Evolutionary conservation across 169 alveolate genomes (phyloP).

Genomic region (Amoebophrya sp.): DNA sequence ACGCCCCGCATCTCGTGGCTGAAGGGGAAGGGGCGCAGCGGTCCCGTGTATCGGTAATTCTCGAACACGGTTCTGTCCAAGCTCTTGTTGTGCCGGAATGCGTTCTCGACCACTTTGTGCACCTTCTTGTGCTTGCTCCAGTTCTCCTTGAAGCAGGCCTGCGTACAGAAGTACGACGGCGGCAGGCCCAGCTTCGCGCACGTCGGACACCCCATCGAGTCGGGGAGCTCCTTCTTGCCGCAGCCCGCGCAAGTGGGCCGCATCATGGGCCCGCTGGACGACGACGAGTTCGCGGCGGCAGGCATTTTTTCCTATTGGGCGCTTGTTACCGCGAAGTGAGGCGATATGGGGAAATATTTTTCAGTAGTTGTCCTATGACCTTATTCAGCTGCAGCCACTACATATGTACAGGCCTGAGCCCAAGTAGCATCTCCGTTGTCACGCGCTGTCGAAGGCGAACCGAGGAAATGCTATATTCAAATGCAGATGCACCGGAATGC

Average conservation of each 20-base stretch:
- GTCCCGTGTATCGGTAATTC: background rate
- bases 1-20: background rate
- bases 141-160: slow-evolving; percentile 79
- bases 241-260: slow-evolving; percentile 12
- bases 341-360: background rate
- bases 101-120: slow-evolving; percentile 52
- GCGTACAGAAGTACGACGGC: slow-evolving; percentile 67
- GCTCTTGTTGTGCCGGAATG: slow-evolving; percentile 1
- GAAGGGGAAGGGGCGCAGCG: background rate
- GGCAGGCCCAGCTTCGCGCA: slow-evolving; percentile 24
- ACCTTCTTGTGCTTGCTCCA: slow-evolving; percentile 76
- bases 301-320: background rate
- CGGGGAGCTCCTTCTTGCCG: background rate
- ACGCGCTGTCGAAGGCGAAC: no score
- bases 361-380: no score
- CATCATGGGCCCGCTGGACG: background rate
- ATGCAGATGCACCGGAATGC: no score
- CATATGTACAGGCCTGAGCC: no score
- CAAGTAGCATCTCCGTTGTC: no score
- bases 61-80: background rate
- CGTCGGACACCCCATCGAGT: slow-evolving; percentile 13
- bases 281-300: background rate
- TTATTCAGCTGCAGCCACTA: no score
- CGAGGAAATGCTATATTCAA: no score
- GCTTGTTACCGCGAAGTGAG: background rate